phyloP scores from a whole-genome alignment of 2,329 filamentous ascomycete genomes.

The Karstenula rhodostoma region DNA sequence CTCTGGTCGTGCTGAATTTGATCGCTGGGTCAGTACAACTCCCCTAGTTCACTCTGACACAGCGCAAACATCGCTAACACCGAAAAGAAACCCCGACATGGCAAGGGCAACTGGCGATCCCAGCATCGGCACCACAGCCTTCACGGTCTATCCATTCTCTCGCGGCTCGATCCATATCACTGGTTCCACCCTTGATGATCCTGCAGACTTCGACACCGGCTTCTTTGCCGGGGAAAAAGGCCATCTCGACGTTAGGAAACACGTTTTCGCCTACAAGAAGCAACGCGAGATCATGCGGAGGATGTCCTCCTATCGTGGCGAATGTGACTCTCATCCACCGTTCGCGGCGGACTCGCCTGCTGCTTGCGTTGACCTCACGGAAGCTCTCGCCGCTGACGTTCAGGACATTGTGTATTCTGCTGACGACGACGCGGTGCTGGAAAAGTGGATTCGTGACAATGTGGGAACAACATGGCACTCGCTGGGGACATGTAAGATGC shows the following conservation, averaged over 20 bases:
- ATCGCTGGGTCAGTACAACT: background rate
- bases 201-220: background rate
- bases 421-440: background rate
- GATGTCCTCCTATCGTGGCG: background rate
- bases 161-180: background rate
- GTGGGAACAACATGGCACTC: constrained; percentile 51
- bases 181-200: background rate
- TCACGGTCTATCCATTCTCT: constrained; percentile 2
- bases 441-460: background rate
- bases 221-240: background rate
- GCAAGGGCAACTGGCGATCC: background rate
- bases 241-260: background rate
- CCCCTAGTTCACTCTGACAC: background rate
- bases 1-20: background rate
- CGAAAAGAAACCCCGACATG: background rate
- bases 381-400: background rate
- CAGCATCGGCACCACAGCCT: background rate
- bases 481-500: constrained; percentile 42
- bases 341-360: background rate
- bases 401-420: background rate
- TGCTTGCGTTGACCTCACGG: background rate
- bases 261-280: background rate
- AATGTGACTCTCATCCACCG: background rate
- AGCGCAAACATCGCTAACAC: background rate
- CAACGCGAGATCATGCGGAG: background rate